Evolutionary conservation across 2,329 filamentous ascomycete genomes (phyloP).

Genomic region (Fusarium beomiforme): DNA sequence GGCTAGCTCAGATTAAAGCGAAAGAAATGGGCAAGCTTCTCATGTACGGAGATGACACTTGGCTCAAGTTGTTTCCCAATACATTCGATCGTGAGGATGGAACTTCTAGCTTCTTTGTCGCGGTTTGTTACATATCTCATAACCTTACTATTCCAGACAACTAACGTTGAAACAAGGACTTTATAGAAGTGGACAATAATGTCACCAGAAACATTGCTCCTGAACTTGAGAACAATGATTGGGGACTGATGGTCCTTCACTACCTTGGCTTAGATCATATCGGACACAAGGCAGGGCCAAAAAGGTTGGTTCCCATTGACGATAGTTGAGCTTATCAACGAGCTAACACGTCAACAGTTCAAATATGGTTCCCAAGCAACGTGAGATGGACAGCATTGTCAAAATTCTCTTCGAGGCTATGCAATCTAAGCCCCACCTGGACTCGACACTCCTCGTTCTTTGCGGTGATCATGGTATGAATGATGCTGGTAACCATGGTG

Average conservation of each 20-base stretch:
- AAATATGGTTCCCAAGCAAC: conserved; percentile 93
- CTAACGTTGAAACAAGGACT: conserved; percentile 70
- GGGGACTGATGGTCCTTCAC: conserved; percentile 94
- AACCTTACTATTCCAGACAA: background rate
- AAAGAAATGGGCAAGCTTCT: conserved; percentile 78
- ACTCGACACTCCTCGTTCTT: conserved; percentile 83
- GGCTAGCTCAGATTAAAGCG: conserved; percentile 91
- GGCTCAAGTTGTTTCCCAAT: conserved; percentile 93
- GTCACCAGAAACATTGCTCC: conserved; percentile 88
- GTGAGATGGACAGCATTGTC: conserved; percentile 91
- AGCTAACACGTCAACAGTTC: conserved; percentile 61
- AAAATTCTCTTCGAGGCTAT: conserved; percentile 80
- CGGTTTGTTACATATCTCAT: conserved; percentile 68
- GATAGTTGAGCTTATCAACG: background rate
- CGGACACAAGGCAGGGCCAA: conserved; percentile 92
- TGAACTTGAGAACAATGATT: conserved; percentile 82
- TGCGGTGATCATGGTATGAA: conserved; percentile 99
- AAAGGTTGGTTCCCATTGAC: conserved; percentile 63
- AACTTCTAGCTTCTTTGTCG: conserved; percentile 97
- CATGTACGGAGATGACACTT: conserved; percentile 98
- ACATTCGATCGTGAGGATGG: conserved; percentile 90
- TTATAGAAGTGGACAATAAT: conserved; percentile 97
- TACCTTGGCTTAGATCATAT: conserved; percentile 97
- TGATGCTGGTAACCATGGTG: conserved; percentile 95
- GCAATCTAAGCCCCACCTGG: conserved; percentile 73